Base-by-base conservation (phyloP, 106 monocot species). In the Vanilla planifolia region DNA sequence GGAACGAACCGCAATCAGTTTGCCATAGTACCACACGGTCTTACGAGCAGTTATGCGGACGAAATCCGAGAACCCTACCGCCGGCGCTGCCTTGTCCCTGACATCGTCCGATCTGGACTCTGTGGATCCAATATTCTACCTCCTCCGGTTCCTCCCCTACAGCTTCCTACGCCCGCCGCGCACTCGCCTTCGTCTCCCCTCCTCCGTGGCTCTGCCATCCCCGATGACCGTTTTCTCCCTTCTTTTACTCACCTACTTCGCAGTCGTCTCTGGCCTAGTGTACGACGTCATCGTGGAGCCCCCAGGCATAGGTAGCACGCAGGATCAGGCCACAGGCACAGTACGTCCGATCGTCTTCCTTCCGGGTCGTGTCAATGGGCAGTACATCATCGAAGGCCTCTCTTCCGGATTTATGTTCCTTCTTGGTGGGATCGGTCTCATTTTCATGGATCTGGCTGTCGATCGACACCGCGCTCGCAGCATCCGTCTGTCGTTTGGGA, bases 231-330 rank as follows among this genome's bases (percentile, higher is more conserved):
- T 84, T 11, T 78, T 90, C 76, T 73, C 89, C 35, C 81, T 90
- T 33, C 46, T 90, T 67, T 78, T 95, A 50, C 80, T 95, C 65
- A 89, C 86, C 51, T 95, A 95, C 83, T 84, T 95, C 58, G 83
- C 83, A 42, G 86, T 90, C 68, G 86, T 95, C 67, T 90, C 89
- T 29, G 95, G 90, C 24, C 61, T 95, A 35, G 76, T 95, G 53
- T 95, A 95, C 64, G 95, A 95, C 51, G 86, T 95, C 33, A 95
- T 95, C 69, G 95, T 95, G 29, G 95, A 95, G 76, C 90, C 95
- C n/a, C 90, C 90, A 2, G 95, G 95, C 53, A 95, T 95, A 60
- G 95, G 90, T 26, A 80, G 78, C 71, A 77, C 80, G 20, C 86
- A 95, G 74, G 90, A 95, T 58, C 72, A 55, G 34, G 29, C 22